Evolutionary conservation across 139 green algal genomes (phyloP).

Genomic region (Protoeuglena noctilucae): DNA sequence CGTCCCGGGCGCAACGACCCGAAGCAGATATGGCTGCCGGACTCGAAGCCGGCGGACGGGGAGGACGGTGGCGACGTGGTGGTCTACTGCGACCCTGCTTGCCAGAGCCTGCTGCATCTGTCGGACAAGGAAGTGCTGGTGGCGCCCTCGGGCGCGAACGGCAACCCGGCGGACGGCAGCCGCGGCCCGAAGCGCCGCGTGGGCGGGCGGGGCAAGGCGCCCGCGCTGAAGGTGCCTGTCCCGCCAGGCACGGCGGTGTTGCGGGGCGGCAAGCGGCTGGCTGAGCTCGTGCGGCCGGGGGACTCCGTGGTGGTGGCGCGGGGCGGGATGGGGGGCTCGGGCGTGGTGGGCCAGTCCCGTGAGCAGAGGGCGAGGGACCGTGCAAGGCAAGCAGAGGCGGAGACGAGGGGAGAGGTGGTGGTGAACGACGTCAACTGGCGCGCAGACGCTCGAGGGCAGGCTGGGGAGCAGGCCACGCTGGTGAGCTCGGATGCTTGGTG

Average conservation of each 20-base stretch:
- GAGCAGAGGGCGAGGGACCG: background rate
- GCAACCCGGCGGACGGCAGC: conserved; percentile 42
- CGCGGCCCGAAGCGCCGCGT: conserved; percentile 25
- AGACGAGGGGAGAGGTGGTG: conserved; percentile 29
- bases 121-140: conserved; percentile 20
- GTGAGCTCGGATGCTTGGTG: too few relatives aligned
- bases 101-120: conserved; percentile 49
- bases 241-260: conserved; percentile 56
- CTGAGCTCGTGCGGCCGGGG: conserved; percentile 8
- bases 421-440: conserved; percentile 49
- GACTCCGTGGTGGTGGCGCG: conserved; percentile 5
- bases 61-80: conserved; percentile 24
- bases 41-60: conserved; percentile 37
- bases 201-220: conserved; percentile 9
- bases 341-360: conserved; percentile 25
- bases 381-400: conserved; percentile 10
- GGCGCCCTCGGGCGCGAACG: conserved; percentile 24
- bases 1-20: conserved; percentile 31
- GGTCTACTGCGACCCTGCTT: conserved; percentile 1
- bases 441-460: conserved; percentile 27
- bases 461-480: conserved; percentile 51
- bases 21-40: conserved; percentile 54
- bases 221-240: conserved; percentile 33
- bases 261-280: conserved; percentile 26
- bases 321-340: conserved; percentile 37